A percentile compares a stretch with the other conserved stretches of the same genome.
These are phyloP conservation scores for Musa itinerans DNA, from an alignment of 176 grass and related monocot genomes.

Conservation along the genomic window DNA sequence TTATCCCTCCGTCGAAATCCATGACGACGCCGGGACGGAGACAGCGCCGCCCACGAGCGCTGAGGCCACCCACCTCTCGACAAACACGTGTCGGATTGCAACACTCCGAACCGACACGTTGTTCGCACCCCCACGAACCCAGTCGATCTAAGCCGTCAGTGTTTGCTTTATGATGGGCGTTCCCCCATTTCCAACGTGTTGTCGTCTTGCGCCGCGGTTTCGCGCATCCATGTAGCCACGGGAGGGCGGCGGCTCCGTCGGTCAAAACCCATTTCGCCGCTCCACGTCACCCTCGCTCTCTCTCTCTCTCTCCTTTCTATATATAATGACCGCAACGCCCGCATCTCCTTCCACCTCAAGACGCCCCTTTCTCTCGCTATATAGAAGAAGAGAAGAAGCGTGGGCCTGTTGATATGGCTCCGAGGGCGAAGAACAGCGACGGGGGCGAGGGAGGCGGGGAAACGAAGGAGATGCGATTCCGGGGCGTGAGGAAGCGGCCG, in stretches of 20 bases:
- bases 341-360: not conserved
- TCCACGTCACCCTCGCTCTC: not conserved
- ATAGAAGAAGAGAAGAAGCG: not conserved
- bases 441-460: not conserved
- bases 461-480: not conserved
- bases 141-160: not conserved
- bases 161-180: not conserved
- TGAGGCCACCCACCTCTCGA: too few species aligned
- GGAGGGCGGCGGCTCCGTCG: not conserved
- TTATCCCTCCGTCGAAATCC: too few species aligned
- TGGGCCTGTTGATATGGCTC: not conserved
- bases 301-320: not conserved
- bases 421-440: not conserved
- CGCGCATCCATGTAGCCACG: not conserved
- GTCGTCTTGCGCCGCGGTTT: not conserved
- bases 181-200: too few species aligned
- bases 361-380: not conserved
- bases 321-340: not conserved
- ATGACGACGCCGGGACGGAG: too few species aligned
- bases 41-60: too few species aligned
- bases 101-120: too few species aligned
- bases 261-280: not conserved
- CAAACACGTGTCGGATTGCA: too few species aligned
- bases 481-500: slow-evolving; percentile 26
- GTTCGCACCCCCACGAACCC: too few species aligned